Percentiles rank a stretch among this genome's conserved stretches.
phyloP scores from a whole-genome alignment of 306 rosid genomes.

The Cicer yamashitae region DNA sequence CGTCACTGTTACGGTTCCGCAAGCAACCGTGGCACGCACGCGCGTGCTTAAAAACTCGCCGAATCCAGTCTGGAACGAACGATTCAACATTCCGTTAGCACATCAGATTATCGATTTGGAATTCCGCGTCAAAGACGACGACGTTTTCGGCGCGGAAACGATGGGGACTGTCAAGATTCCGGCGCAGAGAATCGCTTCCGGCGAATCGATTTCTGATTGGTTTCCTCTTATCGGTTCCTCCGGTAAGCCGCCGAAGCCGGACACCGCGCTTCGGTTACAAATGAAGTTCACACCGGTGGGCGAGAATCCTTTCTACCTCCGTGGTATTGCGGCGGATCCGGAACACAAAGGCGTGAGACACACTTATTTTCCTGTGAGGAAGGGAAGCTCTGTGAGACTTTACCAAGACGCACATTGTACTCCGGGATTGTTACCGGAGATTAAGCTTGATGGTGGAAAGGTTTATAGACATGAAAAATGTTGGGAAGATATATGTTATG shows the following conservation, averaged over 20 bases:
- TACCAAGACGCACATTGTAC: conserved; percentile 85
- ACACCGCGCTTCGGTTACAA: conserved; percentile 57
- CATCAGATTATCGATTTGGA: conserved; percentile 68
- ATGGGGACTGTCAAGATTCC: conserved; percentile 68
- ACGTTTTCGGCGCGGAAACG: conserved; percentile 68
- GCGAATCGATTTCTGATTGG: conserved; percentile 58
- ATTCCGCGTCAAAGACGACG: conserved; percentile 80
- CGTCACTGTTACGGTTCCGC: conserved; percentile 77
- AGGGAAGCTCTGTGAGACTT: conserved; percentile 67
- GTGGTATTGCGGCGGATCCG: conserved; percentile 80
- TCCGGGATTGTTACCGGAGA: conserved; percentile 53
- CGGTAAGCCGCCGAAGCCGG: conserved; percentile 61
- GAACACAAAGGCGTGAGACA: conserved; percentile 68
- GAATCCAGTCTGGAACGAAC: conserved; percentile 71
- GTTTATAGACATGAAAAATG: conserved; percentile 63
- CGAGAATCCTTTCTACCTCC: conserved; percentile 51
- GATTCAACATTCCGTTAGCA: conserved; percentile 74
- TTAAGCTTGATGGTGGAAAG: conserved; percentile 63
- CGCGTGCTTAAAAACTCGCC: conserved; percentile 77
- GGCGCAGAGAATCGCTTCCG: conserved; percentile 57
- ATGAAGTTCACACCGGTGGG: conserved; percentile 64
- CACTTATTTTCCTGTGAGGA: conserved; percentile 85
- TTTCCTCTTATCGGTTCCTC: conserved; percentile 46
- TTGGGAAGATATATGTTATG: conserved; percentile 95
- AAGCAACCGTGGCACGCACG: conserved; percentile 87